A percentile compares a stretch with the other conserved stretches of the same genome.
phyloP scores from a whole-genome alignment of 192 early-diverging fungal genomes.

The Irineochytrium annulatum region DNA sequence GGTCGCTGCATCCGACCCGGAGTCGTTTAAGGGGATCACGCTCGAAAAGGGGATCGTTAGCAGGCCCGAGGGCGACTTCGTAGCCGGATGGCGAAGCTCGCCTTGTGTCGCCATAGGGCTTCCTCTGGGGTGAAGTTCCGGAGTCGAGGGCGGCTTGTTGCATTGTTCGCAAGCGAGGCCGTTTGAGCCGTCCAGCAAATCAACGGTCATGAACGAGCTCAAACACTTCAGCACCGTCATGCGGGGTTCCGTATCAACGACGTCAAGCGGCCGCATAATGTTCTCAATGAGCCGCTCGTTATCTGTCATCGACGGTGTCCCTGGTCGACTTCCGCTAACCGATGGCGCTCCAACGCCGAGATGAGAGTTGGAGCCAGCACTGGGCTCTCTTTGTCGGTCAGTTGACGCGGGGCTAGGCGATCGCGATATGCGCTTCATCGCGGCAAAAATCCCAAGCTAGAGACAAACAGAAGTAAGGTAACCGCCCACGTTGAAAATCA shows the following conservation, averaged over 20 bases:
- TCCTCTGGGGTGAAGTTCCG: neutral
- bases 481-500: neutral
- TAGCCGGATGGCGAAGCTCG: no score
- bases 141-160: slow-evolving; percentile 8
- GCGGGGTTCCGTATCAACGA: neutral
- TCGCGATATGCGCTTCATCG: slow-evolving; percentile 7
- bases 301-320: no score
- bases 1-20: no score
- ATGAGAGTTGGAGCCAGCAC: no score
- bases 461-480: slow-evolving; percentile 14
- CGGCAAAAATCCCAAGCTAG: slow-evolving; percentile 6
- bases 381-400: no score
- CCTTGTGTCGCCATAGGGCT: no score
- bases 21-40: no score
- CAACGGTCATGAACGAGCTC: slow-evolving; percentile 52
- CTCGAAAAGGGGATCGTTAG: no score
- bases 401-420: slow-evolving; percentile 1
- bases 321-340: no score
- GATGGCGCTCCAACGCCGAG: no score
- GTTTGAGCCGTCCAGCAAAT: slow-evolving; percentile 59
- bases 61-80: no score
- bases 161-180: slow-evolving; percentile 63
- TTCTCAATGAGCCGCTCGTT: no score
- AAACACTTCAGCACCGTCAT: slow-evolving; percentile 24
- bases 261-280: slow-evolving; percentile 7